These are phyloP conservation scores for Thermothelomyces thermophilus DNA, from an alignment of 2,329 filamentous ascomycete genomes.

Conservation along the genomic window DNA sequence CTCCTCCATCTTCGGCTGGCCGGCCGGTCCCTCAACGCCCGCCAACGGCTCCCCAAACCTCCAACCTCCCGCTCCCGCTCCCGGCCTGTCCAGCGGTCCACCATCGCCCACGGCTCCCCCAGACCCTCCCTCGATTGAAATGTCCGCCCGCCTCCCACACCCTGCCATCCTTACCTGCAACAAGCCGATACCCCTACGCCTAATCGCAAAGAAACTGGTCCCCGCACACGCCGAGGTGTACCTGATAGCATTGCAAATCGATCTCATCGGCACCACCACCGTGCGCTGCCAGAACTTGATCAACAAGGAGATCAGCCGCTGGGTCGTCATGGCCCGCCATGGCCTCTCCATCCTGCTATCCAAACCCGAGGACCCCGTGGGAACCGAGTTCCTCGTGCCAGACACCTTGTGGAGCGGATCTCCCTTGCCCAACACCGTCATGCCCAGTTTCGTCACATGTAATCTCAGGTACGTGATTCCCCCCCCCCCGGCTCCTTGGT, in stretches of 20 bases:
- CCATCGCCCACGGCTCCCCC: constrained; percentile 18
- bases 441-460: constrained; percentile 81
- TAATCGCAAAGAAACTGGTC: constrained; percentile 72
- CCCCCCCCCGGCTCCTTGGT: too few relatives aligned
- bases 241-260: constrained; percentile 72
- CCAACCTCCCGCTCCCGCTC: not conserved
- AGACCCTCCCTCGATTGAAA: constrained; percentile 65
- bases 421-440: constrained; percentile 74
- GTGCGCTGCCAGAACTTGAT: constrained; percentile 71
- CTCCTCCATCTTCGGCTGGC: constrained; percentile 30
- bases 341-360: constrained; percentile 68
- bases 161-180: constrained; percentile 88
- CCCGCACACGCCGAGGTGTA: constrained; percentile 64
- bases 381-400: constrained; percentile 64
- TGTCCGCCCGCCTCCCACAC: constrained; percentile 72
- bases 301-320: constrained; percentile 64
- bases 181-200: constrained; percentile 69
- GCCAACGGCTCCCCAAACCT: not conserved
- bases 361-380: constrained; percentile 49
- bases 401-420: constrained; percentile 64
- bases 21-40: constrained; percentile 7
- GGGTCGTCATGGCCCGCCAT: constrained; percentile 65
- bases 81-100: constrained; percentile 17
- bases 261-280: constrained; percentile 71
- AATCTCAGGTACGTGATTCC: constrained; percentile 54